These are phyloP conservation scores for Quercus gilva DNA, from an alignment of 306 rosid species.

Conservation along the genomic window DNA sequence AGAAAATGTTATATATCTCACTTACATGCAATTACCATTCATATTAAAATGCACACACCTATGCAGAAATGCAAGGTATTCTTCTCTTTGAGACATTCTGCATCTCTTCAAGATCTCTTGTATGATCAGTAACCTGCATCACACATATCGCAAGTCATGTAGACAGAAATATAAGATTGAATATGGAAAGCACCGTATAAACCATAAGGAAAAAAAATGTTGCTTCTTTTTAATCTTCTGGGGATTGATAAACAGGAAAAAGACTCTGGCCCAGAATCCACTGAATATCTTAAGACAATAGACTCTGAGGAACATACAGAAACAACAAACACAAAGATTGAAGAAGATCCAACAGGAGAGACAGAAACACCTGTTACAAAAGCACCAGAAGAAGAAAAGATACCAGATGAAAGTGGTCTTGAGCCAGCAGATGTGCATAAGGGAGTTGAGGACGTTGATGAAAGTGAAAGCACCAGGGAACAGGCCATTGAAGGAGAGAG, in stretches of 20 bases:
- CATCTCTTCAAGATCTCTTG: constrained; percentile 98
- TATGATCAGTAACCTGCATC: constrained; percentile 83
- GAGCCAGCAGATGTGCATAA: too few relatives aligned
- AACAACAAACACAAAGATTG: neutral
- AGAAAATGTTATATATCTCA: too few relatives aligned
- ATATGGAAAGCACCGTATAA: neutral
- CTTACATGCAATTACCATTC: too few relatives aligned
- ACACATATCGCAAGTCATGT: constrained; percentile 9
- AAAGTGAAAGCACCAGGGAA: neutral
- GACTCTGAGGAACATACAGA: neutral
- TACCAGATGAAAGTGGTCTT: neutral
- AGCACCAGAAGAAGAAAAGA: constrained; percentile 1
- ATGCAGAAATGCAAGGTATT: constrained; percentile 90
- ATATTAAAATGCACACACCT: constrained; percentile 39
- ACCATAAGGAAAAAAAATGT: too few relatives aligned
- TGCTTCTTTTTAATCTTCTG: too few relatives aligned
- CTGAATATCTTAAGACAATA: neutral
- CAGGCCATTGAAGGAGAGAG: neutral
- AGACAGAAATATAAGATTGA: constrained; percentile 1
- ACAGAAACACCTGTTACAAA: neutral
- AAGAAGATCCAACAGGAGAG: neutral
- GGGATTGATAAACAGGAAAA: neutral
- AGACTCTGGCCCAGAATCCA: constrained; percentile 1
- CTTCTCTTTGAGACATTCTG: constrained; percentile 87
- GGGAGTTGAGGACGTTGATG: neutral